phyloP scores from a whole-genome alignment of 1,284 basidiomycete species.

The Papiliotrema laurentii region DNA sequence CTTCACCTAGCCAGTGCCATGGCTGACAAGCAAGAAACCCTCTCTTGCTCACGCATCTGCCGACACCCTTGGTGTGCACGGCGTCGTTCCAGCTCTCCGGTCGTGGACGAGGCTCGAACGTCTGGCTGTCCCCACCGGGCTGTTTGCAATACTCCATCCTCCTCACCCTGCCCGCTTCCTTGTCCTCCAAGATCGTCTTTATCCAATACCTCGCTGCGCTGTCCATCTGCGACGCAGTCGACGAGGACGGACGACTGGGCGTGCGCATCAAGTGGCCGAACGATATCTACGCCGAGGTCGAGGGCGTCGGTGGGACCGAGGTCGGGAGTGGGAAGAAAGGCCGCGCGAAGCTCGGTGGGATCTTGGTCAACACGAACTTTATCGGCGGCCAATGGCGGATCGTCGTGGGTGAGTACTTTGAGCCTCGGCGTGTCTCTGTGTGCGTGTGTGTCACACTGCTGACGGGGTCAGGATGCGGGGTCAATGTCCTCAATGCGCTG shows the following conservation, averaged over 20 bases:
- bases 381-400: conserved; percentile 66
- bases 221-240: conserved; percentile 74
- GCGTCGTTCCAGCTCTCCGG: conserved; percentile 85
- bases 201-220: conserved; percentile 92
- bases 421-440: too few relatives aligned
- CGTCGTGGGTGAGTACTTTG: conserved; percentile 63
- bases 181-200: conserved; percentile 75
- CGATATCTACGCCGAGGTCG: conserved; percentile 72
- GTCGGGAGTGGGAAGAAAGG: conserved; percentile 50
- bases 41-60: conserved; percentile 63
- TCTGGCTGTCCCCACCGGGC: conserved; percentile 88
- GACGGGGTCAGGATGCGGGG: conserved; percentile 69
- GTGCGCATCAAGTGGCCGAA: conserved; percentile 96
- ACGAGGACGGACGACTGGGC: conserved; percentile 54
- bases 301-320: conserved; percentile 45
- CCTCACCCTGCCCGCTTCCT: conserved; percentile 56
- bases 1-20: neutral
- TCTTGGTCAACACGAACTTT: conserved; percentile 86
- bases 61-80: conserved; percentile 67
- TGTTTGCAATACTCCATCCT: conserved; percentile 84
- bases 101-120: conserved; percentile 80
- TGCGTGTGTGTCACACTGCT: neutral
- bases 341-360: conserved; percentile 73
- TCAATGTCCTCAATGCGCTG: conserved; percentile 78
- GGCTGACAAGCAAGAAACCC: conserved; percentile 61